Percentiles rank a stretch among this genome's conserved stretches.
These are phyloP conservation scores for Coemansia umbellata DNA, from an alignment of 192 early-diverging fungal genomes.

Conservation along the genomic window DNA sequence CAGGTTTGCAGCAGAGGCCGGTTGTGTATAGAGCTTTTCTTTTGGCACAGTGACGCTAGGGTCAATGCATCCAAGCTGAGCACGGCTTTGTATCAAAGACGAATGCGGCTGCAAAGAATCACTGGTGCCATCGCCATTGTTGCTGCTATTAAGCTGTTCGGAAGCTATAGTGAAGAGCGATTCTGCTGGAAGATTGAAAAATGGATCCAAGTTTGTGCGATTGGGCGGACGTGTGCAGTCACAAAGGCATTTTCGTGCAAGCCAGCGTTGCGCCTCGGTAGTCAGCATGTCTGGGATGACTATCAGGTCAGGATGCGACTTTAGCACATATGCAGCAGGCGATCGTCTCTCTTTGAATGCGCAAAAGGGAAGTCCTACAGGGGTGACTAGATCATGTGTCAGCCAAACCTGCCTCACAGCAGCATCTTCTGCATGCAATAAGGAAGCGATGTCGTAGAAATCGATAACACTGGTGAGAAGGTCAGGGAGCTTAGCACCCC, in stretches of 20 bases:
- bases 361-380: slow-evolving; percentile 13
- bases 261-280: slow-evolving; percentile 60
- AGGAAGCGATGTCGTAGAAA: slow-evolving; percentile 17
- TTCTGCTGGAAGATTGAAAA: slow-evolving; percentile 68
- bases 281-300: slow-evolving; percentile 77
- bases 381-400: slow-evolving; percentile 21
- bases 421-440: background rate
- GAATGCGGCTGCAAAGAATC: too few relatives aligned
- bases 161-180: slow-evolving; percentile 31
- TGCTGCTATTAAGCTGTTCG: slow-evolving; percentile 32
- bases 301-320: slow-evolving; percentile 63
- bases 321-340: slow-evolving; percentile 36
- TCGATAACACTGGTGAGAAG: slow-evolving; percentile 57
- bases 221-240: slow-evolving; percentile 79
- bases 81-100: slow-evolving; percentile 32
- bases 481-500: slow-evolving; percentile 49
- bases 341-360: slow-evolving; percentile 24
- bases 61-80: slow-evolving; percentile 27
- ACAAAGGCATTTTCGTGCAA: slow-evolving; percentile 70
- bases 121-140: slow-evolving; percentile 33
- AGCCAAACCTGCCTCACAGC: slow-evolving; percentile 22
- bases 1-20: slow-evolving; percentile 13
- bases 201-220: slow-evolving; percentile 84
- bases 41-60: slow-evolving; percentile 29
- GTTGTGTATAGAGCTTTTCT: slow-evolving; percentile 18